phyloP scores from a whole-genome alignment of 345 rosid genomes.

The Salix exigua region DNA sequence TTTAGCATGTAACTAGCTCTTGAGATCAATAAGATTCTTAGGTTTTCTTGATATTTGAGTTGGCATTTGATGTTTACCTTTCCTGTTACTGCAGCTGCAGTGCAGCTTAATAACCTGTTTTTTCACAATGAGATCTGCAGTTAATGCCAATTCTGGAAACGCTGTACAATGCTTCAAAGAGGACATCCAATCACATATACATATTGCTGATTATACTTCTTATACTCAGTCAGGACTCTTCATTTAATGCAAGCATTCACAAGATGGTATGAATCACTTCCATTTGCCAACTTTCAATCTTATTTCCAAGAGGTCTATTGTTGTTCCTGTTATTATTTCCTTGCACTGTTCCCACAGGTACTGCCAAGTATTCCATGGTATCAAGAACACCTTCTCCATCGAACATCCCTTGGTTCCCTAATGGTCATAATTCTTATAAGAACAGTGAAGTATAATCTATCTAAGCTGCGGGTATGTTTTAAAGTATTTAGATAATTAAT shows the following conservation, averaged over 20 bases:
- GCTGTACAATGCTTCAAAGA: constrained; percentile 74
- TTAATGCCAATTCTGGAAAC: constrained; percentile 95
- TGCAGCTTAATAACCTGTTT: constrained; percentile 9
- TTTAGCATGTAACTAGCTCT: not conserved
- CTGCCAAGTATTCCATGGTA: constrained; percentile 92
- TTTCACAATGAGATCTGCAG: constrained; percentile 40
- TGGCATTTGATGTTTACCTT: not conserved
- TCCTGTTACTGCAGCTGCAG: constrained; percentile 1
- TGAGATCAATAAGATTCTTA: not conserved
- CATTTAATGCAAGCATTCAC: constrained; percentile 89
- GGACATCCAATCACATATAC: constrained; percentile 91
- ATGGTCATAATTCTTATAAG: constrained; percentile 86
- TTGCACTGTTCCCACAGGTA: constrained; percentile 33
- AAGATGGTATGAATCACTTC: constrained; percentile 61
- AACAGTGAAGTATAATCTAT: constrained; percentile 92
- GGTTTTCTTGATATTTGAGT: not conserved
- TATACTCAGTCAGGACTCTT: constrained; percentile 95
- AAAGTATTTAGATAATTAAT: constrained; percentile 3
- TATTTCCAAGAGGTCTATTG: constrained; percentile 12
- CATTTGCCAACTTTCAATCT: constrained; percentile 5
- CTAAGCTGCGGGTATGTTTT: constrained; percentile 89
- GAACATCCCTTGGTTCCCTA: constrained; percentile 91
- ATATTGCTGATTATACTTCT: constrained; percentile 94
- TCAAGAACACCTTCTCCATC: constrained; percentile 93
- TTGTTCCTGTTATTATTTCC: not conserved